Percentiles rank a stretch among this genome's conserved stretches.
Evolutionary conservation across 2,329 filamentous ascomycete genomes (phyloP).

Genomic region (Penicillium sp.): DNA sequence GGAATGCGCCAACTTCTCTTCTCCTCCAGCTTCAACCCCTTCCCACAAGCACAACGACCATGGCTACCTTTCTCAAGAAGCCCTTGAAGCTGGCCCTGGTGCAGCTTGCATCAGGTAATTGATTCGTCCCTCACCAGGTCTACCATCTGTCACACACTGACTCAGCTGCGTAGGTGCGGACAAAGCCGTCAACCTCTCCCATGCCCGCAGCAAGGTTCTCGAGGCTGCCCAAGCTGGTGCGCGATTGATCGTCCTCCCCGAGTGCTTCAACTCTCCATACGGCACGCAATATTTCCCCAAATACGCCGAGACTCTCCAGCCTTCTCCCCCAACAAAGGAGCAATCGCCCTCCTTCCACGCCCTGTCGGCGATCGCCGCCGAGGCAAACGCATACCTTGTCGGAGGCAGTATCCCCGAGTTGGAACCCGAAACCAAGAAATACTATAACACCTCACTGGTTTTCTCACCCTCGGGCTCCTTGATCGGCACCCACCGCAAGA

Average conservation of each 20-base stretch:
- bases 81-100: slow-evolving; percentile 78
- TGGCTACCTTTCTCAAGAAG: slow-evolving; percentile 67
- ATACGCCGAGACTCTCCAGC: slow-evolving; percentile 86
- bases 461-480: slow-evolving; percentile 79
- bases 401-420: slow-evolving; percentile 92
- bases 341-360: slow-evolving; percentile 85
- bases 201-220: slow-evolving; percentile 79
- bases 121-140: neutral
- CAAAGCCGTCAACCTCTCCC: slow-evolving; percentile 80
- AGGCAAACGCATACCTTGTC: slow-evolving; percentile 77
- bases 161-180: slow-evolving; percentile 61
- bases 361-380: slow-evolving; percentile 74
- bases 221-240: slow-evolving; percentile 77
- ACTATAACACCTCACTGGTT: slow-evolving; percentile 88
- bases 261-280: slow-evolving; percentile 99
- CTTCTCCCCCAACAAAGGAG: slow-evolving; percentile 69
- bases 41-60: slow-evolving; percentile 27
- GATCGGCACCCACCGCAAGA: slow-evolving; percentile 87
- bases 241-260: slow-evolving; percentile 85
- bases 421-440: slow-evolving; percentile 64
- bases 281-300: slow-evolving; percentile 86
- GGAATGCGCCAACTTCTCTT: neutral
- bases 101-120: slow-evolving; percentile 71
- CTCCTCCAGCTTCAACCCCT: slow-evolving; percentile 6
- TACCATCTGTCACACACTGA: neutral